Conservation (phyloP, 2,329 filamentous ascomycete species). For the Claviceps purpurea region DNA sequence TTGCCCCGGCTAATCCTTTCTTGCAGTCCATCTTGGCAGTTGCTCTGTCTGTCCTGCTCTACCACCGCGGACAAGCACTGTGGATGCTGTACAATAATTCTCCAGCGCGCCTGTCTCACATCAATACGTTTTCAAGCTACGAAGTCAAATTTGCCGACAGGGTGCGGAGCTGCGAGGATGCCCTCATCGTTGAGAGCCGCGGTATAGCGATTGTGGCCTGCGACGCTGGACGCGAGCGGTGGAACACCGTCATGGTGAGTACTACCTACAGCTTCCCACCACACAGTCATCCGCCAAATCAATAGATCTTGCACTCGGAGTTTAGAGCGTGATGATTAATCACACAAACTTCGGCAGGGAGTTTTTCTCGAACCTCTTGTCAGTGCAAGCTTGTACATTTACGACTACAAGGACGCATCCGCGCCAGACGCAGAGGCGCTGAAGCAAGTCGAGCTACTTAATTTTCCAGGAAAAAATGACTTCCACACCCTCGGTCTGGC, state of each 20-base stretch:
- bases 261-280: background rate
- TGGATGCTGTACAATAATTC: conserved; percentile 16
- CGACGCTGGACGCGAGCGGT: conserved; percentile 25
- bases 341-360: conserved; percentile 9
- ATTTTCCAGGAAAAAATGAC: conserved; percentile 17
- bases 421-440: conserved; percentile 9
- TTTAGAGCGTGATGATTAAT: background rate
- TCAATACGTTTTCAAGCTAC: conserved; percentile 15
- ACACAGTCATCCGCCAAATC: background rate
- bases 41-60: conserved; percentile 8
- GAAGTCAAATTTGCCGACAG: conserved; percentile 22
- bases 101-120: conserved; percentile 14
- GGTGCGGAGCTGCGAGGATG: conserved; percentile 28
- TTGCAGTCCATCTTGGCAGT: conserved; percentile 3
- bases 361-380: conserved; percentile 10
- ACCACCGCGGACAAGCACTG: conserved; percentile 8
- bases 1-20: conserved; percentile 9
- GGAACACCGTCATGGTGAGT: conserved; percentile 28
- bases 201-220: conserved; percentile 25
- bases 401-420: conserved; percentile 18
- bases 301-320: background rate
- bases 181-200: conserved; percentile 20
- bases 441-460: conserved; percentile 10
- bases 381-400: conserved; percentile 22
- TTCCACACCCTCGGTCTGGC: conserved; percentile 28